Evolutionary conservation across 148 eudicot species (phyloP).

Genomic region (Vaccinium darrowii): DNA sequence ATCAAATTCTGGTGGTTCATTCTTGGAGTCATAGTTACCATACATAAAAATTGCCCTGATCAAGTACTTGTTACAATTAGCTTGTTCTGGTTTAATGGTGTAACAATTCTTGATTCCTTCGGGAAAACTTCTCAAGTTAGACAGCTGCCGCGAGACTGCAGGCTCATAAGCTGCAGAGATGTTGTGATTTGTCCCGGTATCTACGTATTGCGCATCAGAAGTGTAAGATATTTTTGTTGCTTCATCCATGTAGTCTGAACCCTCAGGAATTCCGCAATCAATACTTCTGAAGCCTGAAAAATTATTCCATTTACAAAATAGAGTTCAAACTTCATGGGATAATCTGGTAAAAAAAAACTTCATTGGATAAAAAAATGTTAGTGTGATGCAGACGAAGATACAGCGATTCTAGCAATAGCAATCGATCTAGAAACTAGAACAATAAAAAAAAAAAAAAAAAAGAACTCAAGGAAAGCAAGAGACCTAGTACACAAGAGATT

Average conservation of each 20-base stretch:
- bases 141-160: background rate
- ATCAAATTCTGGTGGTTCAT: conserved; percentile 27
- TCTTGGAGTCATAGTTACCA: conserved; percentile 37
- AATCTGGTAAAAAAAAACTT: too few relatives aligned
- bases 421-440: too few relatives aligned
- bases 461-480: too few relatives aligned
- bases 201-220: background rate
- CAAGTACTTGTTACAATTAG: conserved; percentile 24
- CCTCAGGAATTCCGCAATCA: background rate
- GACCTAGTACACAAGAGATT: too few relatives aligned
- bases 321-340: too few relatives aligned
- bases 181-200: background rate
- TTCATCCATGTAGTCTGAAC: background rate
- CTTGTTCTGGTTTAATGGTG: conserved; percentile 27
- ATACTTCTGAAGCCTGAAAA: background rate
- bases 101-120: conserved; percentile 38
- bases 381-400: too few relatives aligned
- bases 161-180: conserved; percentile 14
- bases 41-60: conserved; percentile 40
- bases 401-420: too few relatives aligned
- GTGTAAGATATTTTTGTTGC: background rate
- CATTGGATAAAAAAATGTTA: too few relatives aligned
- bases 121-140: conserved; percentile 37
- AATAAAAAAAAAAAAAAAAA: too few relatives aligned
- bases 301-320: too few relatives aligned